A percentile compares a stretch with the other conserved stretches of the same genome.
These are phyloP conservation scores for Capsaspora owczarzaki DNA, from an alignment of 78 protist species.

Conservation along the genomic window DNA sequence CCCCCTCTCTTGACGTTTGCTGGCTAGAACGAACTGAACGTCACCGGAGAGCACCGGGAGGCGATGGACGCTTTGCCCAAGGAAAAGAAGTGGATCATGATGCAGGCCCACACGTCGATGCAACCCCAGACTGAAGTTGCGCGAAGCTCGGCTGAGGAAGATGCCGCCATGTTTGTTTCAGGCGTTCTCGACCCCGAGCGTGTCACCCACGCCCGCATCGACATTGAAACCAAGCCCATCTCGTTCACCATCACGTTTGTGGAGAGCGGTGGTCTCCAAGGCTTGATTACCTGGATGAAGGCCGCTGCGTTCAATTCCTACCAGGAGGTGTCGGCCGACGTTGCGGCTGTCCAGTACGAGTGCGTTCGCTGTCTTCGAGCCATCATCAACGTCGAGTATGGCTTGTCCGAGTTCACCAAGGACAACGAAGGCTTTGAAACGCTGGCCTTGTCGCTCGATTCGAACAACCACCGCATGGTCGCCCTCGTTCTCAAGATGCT, in stretches of 20 bases:
- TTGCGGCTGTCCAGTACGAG: not conserved
- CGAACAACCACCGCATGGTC: not conserved
- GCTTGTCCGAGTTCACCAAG: not conserved
- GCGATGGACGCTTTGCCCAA: not conserved
- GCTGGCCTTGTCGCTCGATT: not conserved
- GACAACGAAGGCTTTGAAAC: not conserved
- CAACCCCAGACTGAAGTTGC: not conserved
- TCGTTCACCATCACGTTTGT: not conserved
- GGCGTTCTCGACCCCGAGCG: not conserved
- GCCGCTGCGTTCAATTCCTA: too few relatives aligned
- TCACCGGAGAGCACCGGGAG: not conserved
- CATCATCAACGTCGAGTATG: not conserved
- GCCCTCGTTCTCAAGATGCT: conserved; percentile 1
- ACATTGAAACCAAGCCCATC: not conserved
- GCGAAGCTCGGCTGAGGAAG: not conserved
- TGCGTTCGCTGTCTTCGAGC: not conserved
- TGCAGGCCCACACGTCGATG: not conserved
- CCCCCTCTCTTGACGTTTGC: too few relatives aligned
- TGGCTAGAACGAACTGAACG: not conserved
- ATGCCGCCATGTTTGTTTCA: not conserved
- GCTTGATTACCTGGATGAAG: not conserved
- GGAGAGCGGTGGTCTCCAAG: not conserved
- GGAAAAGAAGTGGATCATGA: not conserved
- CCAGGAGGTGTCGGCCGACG: not conserved
- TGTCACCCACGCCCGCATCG: too few relatives aligned